Evolutionary conservation across 768 basidiomycete species (phyloP).

Genomic region (Boletus sp.): DNA sequence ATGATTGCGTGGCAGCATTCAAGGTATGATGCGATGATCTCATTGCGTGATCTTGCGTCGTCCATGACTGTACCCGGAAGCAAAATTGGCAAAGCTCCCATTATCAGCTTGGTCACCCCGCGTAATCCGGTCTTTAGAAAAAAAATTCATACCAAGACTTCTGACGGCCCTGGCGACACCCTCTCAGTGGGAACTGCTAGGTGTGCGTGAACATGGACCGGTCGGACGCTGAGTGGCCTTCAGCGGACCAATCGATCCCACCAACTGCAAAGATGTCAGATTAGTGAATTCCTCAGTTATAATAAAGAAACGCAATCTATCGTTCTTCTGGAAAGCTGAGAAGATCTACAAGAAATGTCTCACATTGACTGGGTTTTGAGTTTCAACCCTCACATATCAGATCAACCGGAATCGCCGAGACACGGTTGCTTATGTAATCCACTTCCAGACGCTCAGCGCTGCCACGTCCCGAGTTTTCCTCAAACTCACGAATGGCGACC

Average conservation of each 20-base stretch:
- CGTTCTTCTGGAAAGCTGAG: background rate
- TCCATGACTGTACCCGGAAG: background rate
- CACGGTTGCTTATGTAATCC: slow-evolving; percentile 16
- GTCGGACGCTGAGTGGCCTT: background rate
- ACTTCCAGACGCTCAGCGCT: background rate
- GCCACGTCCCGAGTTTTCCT: slow-evolving; percentile 8
- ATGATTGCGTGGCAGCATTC: background rate
- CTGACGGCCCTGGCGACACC: background rate
- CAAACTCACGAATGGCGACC: slow-evolving; percentile 53
- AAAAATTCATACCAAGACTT: background rate
- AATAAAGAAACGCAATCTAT: background rate
- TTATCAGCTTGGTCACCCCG: background rate
- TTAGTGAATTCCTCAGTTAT: background rate
- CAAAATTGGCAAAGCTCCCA: slow-evolving; percentile 4
- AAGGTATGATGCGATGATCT: slow-evolving; percentile 14
- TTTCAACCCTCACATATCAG: too few relatives aligned
- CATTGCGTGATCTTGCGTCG: slow-evolving; percentile 36
- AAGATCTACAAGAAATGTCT: background rate
- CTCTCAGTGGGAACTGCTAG: background rate
- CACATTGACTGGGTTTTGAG: background rate
- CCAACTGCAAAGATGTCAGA: slow-evolving; percentile 5
- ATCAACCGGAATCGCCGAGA: background rate
- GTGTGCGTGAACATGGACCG: background rate
- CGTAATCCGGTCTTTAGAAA: background rate
- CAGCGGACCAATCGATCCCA: background rate